Conservation (phyloP, 2,329 filamentous ascomycete species). For the Tolypocladium paradoxum region DNA sequence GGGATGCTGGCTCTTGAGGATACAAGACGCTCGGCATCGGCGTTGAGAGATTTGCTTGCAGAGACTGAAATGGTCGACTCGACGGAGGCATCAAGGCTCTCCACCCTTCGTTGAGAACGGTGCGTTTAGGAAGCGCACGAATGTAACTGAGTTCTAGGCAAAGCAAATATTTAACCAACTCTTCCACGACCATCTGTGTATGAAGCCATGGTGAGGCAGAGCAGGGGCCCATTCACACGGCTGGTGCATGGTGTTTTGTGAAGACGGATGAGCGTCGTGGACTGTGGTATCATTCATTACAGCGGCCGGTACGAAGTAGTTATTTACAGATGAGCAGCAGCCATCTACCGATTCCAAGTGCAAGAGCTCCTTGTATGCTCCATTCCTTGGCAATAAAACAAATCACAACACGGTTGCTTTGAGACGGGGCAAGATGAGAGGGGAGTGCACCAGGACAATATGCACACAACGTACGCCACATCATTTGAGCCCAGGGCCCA, state of each 20-base stretch:
- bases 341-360: neutral
- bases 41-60: neutral
- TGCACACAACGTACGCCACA: neutral
- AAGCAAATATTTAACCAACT: neutral
- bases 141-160: neutral
- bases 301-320: neutral
- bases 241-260: neutral
- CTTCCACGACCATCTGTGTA: neutral
- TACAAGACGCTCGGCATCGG: neutral
- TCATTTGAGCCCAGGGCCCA: neutral
- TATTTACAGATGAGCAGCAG: neutral
- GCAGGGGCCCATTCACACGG: neutral
- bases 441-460: neutral
- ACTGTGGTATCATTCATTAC: neutral
- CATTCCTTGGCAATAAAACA: neutral
- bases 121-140: neutral
- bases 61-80: neutral
- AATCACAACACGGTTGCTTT: neutral
- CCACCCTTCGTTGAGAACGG: neutral
- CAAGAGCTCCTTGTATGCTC: neutral
- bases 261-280: neutral
- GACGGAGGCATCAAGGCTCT: neutral
- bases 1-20: neutral
- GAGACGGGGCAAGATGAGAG: neutral
- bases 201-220: neutral